These are phyloP conservation scores for Eucalyptus tenuipes DNA, from an alignment of 345 rosid species.

Conservation along the genomic window DNA sequence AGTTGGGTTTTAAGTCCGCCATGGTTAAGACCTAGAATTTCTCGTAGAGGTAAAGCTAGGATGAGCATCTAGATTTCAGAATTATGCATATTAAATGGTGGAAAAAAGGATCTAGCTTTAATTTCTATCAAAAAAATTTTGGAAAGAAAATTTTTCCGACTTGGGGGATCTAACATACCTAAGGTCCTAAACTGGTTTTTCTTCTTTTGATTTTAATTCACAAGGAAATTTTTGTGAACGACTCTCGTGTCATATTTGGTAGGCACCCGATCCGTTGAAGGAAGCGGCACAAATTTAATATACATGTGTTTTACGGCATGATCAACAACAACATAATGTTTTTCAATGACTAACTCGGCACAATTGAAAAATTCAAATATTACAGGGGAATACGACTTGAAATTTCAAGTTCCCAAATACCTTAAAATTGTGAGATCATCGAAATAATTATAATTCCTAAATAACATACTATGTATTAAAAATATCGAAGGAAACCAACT, in stretches of 20 bases:
- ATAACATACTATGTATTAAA: background rate
- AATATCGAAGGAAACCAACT: background rate
- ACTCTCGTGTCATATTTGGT: background rate
- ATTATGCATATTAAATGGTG: no score
- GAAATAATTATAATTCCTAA: background rate
- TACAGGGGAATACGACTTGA: accelerated
- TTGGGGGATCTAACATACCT: background rate
- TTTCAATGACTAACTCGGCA: background rate
- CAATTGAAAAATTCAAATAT: background rate
- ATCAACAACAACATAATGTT: background rate
- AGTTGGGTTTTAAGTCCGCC: background rate
- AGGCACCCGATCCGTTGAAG: accelerated
- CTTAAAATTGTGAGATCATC: background rate
- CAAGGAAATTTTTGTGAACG: background rate
- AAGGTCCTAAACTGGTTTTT: background rate
- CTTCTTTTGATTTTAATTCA: background rate
- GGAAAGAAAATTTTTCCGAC: no score
- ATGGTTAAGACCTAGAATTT: background rate
- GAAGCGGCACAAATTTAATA: background rate
- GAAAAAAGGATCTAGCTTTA: background rate
- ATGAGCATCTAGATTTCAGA: background rate
- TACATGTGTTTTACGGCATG: background rate
- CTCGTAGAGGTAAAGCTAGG: background rate
- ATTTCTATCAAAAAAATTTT: background rate
- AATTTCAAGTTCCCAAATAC: background rate